Evolutionary conservation across 345 rosid species (phyloP), one percentile per base, ranked within the genome.

Genomic region (Boechera retrofracta): DNA sequence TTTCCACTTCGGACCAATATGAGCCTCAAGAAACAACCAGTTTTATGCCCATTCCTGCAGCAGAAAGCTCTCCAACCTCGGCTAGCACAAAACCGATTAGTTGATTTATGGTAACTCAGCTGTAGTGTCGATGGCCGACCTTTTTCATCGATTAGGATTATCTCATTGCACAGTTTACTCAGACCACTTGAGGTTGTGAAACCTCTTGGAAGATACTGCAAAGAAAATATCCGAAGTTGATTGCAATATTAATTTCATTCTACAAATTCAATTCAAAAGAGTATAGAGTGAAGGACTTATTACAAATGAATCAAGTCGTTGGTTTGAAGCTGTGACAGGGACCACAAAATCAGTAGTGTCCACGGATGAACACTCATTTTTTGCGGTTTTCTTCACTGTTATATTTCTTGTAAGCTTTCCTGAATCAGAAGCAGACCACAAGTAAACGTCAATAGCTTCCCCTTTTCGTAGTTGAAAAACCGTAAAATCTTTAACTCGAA

Each of bases 61-160:
- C 48, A 61, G 16, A 61, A 61, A 21, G 45, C 66, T 61, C 66
- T 61, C 66, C 31, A 61, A 13, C 66, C 66, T 61, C 9, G 9
- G 26, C 16, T 18, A 2, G 11, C 7, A 38, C 10, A 6, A 61
- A 38, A 61, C 16, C 66, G 47, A 5, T 38, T 18, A 18, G 2
- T 10, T 36, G 15, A 21, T 10, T 10, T 7, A 5, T 62, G 5
- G 48, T 38, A 61, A 29, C 5, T 1, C 3, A 61, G 41, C 4
- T 11, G 7, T 61, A 61, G 4, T 10, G 31, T 41, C 16, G 16
- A 62, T 38, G 49, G 24, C 16, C 66, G 39, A n/a, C 48, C 48
- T 38, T 38, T 60, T 60, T 18, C 47, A 38, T 38, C 32, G 2
- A 60, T 24, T 60, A 38, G 31, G 10, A 10, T 38, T 10, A 60